A percentile compares a stretch with the other conserved stretches of the same genome.
These are phyloP conservation scores for Talinum fruticosum DNA, from an alignment of 148 eudicot genomes.

Conservation along the genomic window DNA sequence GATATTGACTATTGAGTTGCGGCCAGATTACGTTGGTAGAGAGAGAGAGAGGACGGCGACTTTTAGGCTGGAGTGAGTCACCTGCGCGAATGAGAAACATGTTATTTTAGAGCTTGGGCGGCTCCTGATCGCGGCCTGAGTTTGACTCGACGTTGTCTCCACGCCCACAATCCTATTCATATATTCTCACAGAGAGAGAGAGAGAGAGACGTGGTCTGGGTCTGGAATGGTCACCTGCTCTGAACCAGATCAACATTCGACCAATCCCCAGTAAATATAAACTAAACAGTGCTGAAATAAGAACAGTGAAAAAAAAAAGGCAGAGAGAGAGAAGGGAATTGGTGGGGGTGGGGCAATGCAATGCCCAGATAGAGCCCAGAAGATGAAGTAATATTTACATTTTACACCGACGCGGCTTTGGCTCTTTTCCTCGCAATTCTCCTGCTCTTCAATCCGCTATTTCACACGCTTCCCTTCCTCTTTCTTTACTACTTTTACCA, in stretches of 20 bases:
- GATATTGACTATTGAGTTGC: background rate
- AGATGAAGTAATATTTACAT: background rate
- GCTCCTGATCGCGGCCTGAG: no score
- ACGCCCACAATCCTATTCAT: background rate
- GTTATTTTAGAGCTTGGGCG: no score
- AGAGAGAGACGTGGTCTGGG: background rate
- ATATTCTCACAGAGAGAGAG: background rate
- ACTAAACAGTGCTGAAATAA: background rate
- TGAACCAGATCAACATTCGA: background rate
- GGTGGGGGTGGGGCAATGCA: background rate
- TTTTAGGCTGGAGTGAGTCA: background rate
- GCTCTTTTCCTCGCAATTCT: slow-evolving; percentile 4
- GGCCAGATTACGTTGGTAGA: background rate
- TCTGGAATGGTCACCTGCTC: slow-evolving; percentile 6
- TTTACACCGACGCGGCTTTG: background rate
- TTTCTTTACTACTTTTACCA: background rate
- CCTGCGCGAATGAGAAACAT: no score
- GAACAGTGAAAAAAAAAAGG: background rate
- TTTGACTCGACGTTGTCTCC: background rate
- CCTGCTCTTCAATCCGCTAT: background rate
- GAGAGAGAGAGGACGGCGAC: background rate
- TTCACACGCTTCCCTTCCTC: background rate
- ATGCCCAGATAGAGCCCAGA: background rate
- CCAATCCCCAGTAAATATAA: background rate
- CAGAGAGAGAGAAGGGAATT: background rate